A percentile compares a stretch with the other conserved stretches of the same genome.
phyloP scores from a whole-genome alignment of 2,329 filamentous ascomycete genomes.

The Aphanocladium album region DNA sequence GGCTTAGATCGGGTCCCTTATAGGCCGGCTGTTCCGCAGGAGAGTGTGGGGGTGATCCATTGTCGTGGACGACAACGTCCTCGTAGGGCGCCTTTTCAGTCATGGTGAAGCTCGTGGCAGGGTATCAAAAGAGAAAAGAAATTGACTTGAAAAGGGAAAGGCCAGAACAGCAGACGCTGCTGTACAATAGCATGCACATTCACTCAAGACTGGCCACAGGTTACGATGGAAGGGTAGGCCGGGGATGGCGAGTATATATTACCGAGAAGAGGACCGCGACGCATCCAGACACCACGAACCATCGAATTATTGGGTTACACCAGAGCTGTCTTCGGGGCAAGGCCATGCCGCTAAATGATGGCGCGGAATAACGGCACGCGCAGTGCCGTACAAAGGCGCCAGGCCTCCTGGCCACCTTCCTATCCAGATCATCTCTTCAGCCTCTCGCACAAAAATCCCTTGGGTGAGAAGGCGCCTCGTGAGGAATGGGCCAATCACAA shows the following conservation, averaged over 20 bases:
- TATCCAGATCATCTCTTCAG: not conserved
- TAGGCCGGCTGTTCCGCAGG: not conserved
- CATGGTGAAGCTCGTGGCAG: not conserved
- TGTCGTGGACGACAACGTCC: not conserved
- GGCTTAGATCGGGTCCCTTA: not conserved
- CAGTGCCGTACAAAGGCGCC: not conserved
- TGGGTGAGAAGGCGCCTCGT: not conserved
- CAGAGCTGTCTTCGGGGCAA: not conserved
- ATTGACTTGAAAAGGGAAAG: not conserved
- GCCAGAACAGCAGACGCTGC: not conserved
- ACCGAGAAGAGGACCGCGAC: not conserved
- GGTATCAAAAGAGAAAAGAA: not conserved
- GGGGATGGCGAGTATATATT: not conserved
- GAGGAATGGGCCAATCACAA: not conserved
- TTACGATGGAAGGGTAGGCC: not conserved
- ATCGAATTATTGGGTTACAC: not conserved
- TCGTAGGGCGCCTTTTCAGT: not conserved
- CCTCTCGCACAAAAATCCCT: not conserved
- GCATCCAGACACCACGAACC: not conserved
- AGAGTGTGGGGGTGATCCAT: not conserved
- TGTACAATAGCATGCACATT: not conserved
- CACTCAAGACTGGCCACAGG: not conserved
- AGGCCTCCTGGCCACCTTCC: not conserved
- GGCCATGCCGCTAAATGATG: not conserved
- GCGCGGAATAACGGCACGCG: slow-evolving; percentile 1